Percentiles rank a stretch among this genome's conserved stretches.
Conservation (phyloP, 176 grass and related monocot genomes). For the Carex scoparia region DNA sequence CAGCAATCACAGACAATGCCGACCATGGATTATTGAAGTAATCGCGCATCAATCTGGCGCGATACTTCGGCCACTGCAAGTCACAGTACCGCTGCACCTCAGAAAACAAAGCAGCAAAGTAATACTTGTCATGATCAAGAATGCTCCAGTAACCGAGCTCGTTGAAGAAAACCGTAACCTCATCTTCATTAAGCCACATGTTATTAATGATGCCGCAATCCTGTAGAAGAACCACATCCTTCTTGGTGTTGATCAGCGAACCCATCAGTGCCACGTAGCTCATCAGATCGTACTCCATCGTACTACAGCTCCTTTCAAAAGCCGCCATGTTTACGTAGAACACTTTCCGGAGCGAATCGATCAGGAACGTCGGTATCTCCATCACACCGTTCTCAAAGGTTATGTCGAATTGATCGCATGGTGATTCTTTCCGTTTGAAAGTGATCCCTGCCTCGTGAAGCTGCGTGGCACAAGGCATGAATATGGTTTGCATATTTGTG, state of each 20-base stretch:
- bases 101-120: neutral
- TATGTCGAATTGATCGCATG: neutral
- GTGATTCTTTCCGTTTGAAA: neutral
- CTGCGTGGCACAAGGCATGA: slow-evolving; percentile 4
- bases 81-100: slow-evolving; percentile 8
- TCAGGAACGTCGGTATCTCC: slow-evolving; percentile 5
- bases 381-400: slow-evolving; percentile 17
- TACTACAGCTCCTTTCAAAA: neutral
- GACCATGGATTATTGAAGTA: slow-evolving; percentile 29
- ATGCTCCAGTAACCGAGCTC: neutral
- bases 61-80: neutral
- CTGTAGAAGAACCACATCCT: slow-evolving; percentile 22
- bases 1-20: slow-evolving; percentile 3
- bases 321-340: slow-evolving; percentile 15
- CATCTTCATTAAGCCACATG: slow-evolving; percentile 15
- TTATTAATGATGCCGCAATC: slow-evolving; percentile 12
- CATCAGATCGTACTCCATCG: neutral
- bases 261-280: slow-evolving; percentile 17
- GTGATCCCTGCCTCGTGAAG: slow-evolving; percentile 15
- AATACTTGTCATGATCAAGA: neutral
- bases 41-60: slow-evolving; percentile 8
- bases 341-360: slow-evolving; percentile 5
- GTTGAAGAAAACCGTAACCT: slow-evolving; percentile 8
- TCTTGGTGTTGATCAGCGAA: neutral
- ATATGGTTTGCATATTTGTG: neutral